Conservation (phyloP, 768 basidiomycete species). For the Boletellus sp. region DNA sequence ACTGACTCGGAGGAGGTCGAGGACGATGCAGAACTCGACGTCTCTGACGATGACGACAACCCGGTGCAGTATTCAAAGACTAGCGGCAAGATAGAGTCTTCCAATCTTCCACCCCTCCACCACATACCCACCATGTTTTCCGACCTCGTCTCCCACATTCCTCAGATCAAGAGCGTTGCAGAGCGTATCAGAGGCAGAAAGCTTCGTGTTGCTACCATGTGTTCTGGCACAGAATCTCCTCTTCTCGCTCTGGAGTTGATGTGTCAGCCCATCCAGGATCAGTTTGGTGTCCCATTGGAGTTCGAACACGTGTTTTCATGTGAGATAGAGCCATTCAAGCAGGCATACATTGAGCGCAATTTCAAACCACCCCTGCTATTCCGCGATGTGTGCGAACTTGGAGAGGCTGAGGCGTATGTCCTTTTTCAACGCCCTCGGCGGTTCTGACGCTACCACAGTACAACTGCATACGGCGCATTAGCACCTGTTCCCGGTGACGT, state of each 20-base stretch:
- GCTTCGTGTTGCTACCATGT: slow-evolving; percentile 95
- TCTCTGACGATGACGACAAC: slow-evolving; percentile 29
- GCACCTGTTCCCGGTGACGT: slow-evolving; percentile 86
- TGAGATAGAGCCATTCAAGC: slow-evolving; percentile 96
- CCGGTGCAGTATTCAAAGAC: slow-evolving; percentile 37
- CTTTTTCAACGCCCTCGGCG: background rate
- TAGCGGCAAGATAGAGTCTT: slow-evolving; percentile 45
- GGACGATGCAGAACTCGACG: slow-evolving; percentile 34
- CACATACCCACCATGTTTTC: slow-evolving; percentile 70
- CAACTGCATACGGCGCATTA: slow-evolving; percentile 88
- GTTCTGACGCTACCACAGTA: slow-evolving; percentile 40
- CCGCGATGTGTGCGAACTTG: slow-evolving; percentile 90
- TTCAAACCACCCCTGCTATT: slow-evolving; percentile 91
- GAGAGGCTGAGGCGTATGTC: slow-evolving; percentile 70
- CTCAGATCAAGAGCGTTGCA: slow-evolving; percentile 62
- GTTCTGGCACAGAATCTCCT: slow-evolving; percentile 93
- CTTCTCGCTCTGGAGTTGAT: slow-evolving; percentile 86
- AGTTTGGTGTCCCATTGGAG: slow-evolving; percentile 59
- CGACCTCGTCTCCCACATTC: slow-evolving; percentile 65
- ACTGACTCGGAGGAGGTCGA: slow-evolving; percentile 32
- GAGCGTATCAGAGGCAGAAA: slow-evolving; percentile 72
- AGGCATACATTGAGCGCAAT: slow-evolving; percentile 95
- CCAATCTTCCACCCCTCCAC: slow-evolving; percentile 73
- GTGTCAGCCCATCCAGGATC: slow-evolving; percentile 66
- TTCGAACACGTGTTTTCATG: slow-evolving; percentile 95